Evolutionary conservation across 2,329 filamentous ascomycete species (phyloP).

Genomic region (Coleophoma cylindrospora): DNA sequence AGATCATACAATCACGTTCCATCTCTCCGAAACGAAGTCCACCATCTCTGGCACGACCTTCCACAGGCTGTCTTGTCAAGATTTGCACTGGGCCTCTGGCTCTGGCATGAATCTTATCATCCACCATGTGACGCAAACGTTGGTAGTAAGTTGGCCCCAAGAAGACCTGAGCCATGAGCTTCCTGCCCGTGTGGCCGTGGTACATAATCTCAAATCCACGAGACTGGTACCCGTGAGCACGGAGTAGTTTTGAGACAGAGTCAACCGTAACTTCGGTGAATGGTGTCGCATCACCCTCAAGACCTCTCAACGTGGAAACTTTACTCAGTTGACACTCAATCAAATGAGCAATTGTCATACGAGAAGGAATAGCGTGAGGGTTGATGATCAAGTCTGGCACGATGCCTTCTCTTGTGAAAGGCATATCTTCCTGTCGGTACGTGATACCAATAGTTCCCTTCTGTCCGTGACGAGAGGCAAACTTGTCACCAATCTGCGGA

Average conservation of each 20-base stretch:
- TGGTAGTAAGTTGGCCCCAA: conserved; percentile 98
- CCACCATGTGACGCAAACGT: conserved; percentile 97
- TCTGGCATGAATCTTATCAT: conserved; percentile 99
- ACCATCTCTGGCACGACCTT: conserved; percentile 96
- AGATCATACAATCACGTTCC: conserved; percentile 99
- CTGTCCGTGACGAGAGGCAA: conserved; percentile 97
- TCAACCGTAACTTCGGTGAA: conserved; percentile 98
- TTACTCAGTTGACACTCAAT: conserved; percentile 98
- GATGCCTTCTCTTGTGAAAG: conserved; percentile 87
- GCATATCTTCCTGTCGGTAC: conserved; percentile 97
- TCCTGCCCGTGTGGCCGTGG: conserved; percentile 93
- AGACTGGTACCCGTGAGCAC: conserved; percentile 90
- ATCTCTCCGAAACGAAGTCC: conserved; percentile 99
- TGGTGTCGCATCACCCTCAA: conserved; percentile 94
- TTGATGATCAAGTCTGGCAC: conserved; percentile 98
- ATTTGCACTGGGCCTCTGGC: conserved; percentile 96
- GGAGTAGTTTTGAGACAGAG: conserved; percentile 79
- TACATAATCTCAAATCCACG: conserved; percentile 99
- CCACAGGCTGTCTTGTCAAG: conserved; percentile 92
- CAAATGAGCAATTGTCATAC: conserved; percentile 99
- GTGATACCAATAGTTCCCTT: conserved; percentile 99
- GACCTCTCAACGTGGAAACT: conserved; percentile 86
- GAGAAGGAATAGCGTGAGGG: conserved; percentile 97
- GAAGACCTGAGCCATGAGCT: conserved; percentile 92
- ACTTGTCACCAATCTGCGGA: conserved; percentile 98